Evolutionary conservation across 257 asterid species (phyloP), one percentile per base, ranked within the genome.

Genomic region (Nemophila menziesii): DNA sequence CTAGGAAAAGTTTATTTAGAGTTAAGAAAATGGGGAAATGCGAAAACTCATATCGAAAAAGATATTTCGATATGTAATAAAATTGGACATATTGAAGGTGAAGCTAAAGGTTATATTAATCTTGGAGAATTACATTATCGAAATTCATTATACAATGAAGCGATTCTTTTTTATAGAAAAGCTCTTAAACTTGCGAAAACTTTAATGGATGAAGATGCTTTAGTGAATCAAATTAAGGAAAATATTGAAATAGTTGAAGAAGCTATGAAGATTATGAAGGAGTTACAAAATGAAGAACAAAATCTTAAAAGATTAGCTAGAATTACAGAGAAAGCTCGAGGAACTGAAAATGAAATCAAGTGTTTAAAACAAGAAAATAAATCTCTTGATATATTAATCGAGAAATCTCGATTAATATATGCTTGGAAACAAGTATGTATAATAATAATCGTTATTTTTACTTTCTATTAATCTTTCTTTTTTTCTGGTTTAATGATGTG

Each of bases 61-160:
- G 94, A 90, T 59, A 70, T 90, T 49, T 11, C 40, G 39, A 85
- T 90, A 46, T 90, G 98, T 54, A 63, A 63, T 49, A 63, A 43
- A 48, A 90, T 90, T 48, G 75, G 79, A 36, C 98, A 85, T 46
- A 22, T 65, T 54, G 96, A 85, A 73, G 98, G 98, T 57, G 94
- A 90, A 69, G 96, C 98, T 13, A 85, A 90, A 60, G 98, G 98
- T 44, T 85, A 64, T 56, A 52, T 90, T 41, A 90, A 81, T 63
- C 92, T 74, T 29, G 96, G 94, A 27, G 96, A 81, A 75, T 67
- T 85, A 71, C 62, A 55, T 49, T 74, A 85, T 68, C 78, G 76
- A 63, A 75, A 54, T 57, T 89, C 76, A 62, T 76, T 53, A 41
- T 90, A 85, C 48, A 38, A 55, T 3, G 92, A 85, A 57, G 96